Evolutionary conservation across 345 rosid species (phyloP), one percentile per base, ranked within the genome.

Genomic region (Linum tenue): DNA sequence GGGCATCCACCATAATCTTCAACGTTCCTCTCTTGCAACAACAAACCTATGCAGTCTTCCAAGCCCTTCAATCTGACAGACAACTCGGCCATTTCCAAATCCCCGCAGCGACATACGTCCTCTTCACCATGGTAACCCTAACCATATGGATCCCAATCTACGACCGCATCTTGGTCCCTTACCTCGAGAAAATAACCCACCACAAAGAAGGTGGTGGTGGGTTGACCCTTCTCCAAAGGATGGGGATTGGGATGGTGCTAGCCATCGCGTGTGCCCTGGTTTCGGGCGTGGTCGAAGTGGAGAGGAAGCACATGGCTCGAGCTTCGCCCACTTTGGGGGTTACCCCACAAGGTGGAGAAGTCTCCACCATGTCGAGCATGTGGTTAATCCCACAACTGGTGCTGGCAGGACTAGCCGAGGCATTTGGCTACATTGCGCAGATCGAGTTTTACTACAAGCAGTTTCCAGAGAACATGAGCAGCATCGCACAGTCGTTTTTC

Each of bases 391-490:
- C 75, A 2, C 75, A 65, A 51, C 75, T 65, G 0, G 31, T 60
- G 17, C 60, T 71, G 2, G 31, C 38, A 3, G 75, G 69, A 39
- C 3, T 66, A 12, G 41, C 43, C 0, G 63, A 66, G 37, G 66
- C 55, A 7, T 66, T 71, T 44, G 3, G 3, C 6, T 9, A n/a
- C 60, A 65, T 71, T 6, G 75, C 65, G 41, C 61, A 71, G 5
- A 5, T 77, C 14, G 87, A 80, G 64, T 76, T 83, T n/a, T 83
- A 69, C 72, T 78, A 83, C 72, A 80, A 83, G 76, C 77, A 83
- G 64, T 83, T 80, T 64, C 87, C 87, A 1, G 87, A 80, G 56
- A 80, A 80, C 65, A 80, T 80, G 84, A 78, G 84, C 61, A 83
- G 87, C 61, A 64, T 80, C 5, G 84, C 69, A 0, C 81, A 69